A percentile compares a stretch with the other conserved stretches of the same genome.
phyloP scores from a whole-genome alignment of 768 basidiomycete genomes.

The Hypholoma sublateritium region DNA sequence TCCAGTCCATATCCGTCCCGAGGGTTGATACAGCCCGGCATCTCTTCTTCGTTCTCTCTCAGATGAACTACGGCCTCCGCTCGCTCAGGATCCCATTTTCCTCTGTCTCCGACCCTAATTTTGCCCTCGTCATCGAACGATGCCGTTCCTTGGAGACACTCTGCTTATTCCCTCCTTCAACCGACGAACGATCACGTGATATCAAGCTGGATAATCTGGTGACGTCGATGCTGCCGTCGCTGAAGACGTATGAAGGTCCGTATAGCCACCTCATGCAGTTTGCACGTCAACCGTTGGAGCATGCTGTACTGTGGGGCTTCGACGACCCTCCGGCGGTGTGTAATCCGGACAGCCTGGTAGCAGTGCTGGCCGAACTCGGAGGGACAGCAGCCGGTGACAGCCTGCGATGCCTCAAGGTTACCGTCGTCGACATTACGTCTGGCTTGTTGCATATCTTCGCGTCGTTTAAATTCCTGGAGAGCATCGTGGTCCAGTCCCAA shows the following conservation, averaged over 20 bases:
- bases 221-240: constrained; percentile 18
- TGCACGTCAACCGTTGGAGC: constrained; percentile 21
- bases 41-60: constrained; percentile 22
- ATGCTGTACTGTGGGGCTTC: constrained; percentile 27
- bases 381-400: constrained; percentile 15
- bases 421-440: constrained; percentile 19
- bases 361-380: constrained; percentile 16
- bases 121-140: constrained; percentile 25
- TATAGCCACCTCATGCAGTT: constrained; percentile 23
- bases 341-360: constrained; percentile 19
- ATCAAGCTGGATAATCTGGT: constrained; percentile 12
- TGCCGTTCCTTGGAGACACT: constrained; percentile 30
- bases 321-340: constrained; percentile 24
- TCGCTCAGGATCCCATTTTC: constrained; percentile 23
- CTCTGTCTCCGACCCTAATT: constrained; percentile 22
- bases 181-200: constrained; percentile 20
- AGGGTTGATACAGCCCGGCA: constrained; percentile 30
- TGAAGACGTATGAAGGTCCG: constrained; percentile 30
- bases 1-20: constrained; percentile 31
- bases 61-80: constrained; percentile 10
- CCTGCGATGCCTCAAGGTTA: constrained; percentile 19
- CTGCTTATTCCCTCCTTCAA: constrained; percentile 28
- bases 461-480: constrained; percentile 16
- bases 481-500: constrained; percentile 20
- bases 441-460: constrained; percentile 17